Evolutionary conservation across 768 basidiomycete species (phyloP).

Genomic region (Phaeolepiota aurea): DNA sequence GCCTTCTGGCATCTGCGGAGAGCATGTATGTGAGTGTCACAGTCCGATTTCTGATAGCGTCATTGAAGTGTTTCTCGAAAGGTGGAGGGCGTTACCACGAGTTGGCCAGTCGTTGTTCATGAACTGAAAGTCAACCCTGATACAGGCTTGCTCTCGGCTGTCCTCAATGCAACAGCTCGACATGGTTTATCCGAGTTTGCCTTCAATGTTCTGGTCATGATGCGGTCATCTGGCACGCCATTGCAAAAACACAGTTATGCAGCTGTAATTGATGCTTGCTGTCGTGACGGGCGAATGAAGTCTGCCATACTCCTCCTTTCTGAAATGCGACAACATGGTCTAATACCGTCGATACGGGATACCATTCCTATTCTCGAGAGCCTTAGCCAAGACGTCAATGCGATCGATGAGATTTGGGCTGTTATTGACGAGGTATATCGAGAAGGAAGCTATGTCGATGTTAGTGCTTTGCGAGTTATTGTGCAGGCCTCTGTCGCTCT

Average conservation of each 20-base stretch:
- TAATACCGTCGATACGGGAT: slow-evolving; percentile 43
- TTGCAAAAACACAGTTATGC: slow-evolving; percentile 71
- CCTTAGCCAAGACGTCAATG: slow-evolving; percentile 38
- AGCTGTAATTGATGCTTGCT: slow-evolving; percentile 69
- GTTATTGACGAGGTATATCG: slow-evolving; percentile 52
- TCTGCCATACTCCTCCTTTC: slow-evolving; percentile 55
- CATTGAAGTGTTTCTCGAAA: slow-evolving; percentile 18
- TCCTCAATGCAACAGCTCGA: slow-evolving; percentile 69
- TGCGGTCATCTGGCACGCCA: slow-evolving; percentile 38
- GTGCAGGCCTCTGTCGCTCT: slow-evolving; percentile 53
- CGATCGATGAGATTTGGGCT: slow-evolving; percentile 57
- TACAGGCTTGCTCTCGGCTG: slow-evolving; percentile 64
- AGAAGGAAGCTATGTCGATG: slow-evolving; percentile 43
- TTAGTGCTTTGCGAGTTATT: slow-evolving; percentile 56
- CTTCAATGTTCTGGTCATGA: slow-evolving; percentile 48
- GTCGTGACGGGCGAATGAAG: slow-evolving; percentile 43
- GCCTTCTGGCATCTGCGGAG: slow-evolving; percentile 58
- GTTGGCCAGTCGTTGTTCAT: slow-evolving; percentile 55
- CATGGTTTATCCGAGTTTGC: slow-evolving; percentile 67
- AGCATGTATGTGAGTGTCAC: slow-evolving; percentile 53
- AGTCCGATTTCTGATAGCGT: neutral
- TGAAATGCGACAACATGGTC: slow-evolving; percentile 47
- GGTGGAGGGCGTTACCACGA: slow-evolving; percentile 56
- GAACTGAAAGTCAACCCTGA: slow-evolving; percentile 50
- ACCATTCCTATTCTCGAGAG: slow-evolving; percentile 42